Evolutionary conservation across 495 filamentous ascomycete genomes (phyloP), one percentile per base, ranked within the genome.

Genomic region (Thermochaetoides thermophila): DNA sequence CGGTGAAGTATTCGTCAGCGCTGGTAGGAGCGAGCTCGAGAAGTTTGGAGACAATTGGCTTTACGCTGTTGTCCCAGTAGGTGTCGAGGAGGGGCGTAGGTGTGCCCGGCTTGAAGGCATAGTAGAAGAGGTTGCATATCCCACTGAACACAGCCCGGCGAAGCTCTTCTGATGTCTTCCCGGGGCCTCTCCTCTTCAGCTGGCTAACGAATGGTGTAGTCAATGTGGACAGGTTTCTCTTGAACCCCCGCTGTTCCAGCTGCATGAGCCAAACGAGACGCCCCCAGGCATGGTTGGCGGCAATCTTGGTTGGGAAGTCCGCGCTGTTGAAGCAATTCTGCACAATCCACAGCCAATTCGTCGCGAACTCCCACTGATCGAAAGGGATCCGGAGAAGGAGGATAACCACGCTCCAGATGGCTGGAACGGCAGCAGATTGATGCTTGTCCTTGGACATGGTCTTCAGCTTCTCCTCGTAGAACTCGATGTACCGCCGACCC

Each of bases 211-310:
- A 63, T 0, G 87, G 79, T 21, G 74, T 68, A 31, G 66, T 67
- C 2, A 96, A 63, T 43, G 81, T 80, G 5, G 61, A 63, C 9
- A 84, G 51, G 34, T 81, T 60, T 16, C 61, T 68, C 1, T 48
- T 53, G 17, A 67, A 62, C 0, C 81, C 79, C 2, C 63, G 59
- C 29, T 74, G 69, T 34, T 73, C 69, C 1, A 74, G 64, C 29
- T 70, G 65, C 27, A 79, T 57, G 11, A 71, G 70, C 43, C 74
- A 89, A 28, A 92, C 68, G 24, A 95, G 68, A 25, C 78, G 74
- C 44, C 76, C 81, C 84, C 86, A 95, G 5, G 83, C 83, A 16
- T 74, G 50, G 38, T 83, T 80, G 15, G 86, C 84, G 38, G 84
- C 75, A 4, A 71, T 57, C 43, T 78, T 86, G 31, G 80, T 78